Base-by-base conservation (phyloP, 192 early-diverging fungal species). In the Umbelopsis ramanniana region DNA sequence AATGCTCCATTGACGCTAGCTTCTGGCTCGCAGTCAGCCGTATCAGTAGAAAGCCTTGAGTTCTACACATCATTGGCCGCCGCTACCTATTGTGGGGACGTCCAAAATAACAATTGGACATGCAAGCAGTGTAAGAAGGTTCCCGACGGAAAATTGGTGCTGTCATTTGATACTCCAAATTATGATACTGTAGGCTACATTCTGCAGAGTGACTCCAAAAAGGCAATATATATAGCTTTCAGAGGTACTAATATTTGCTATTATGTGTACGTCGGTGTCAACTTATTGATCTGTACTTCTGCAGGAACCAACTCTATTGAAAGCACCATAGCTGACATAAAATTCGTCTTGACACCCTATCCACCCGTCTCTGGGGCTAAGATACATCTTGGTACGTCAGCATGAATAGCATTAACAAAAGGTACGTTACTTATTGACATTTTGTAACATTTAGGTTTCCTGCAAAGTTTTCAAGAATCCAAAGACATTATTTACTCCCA, bases 41-140 rank as follows among this genome's bases (percentile, higher is more conserved):
- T 53, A 43, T 43, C 11, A n/a, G 46, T 79, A 10, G 33, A 46
- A 6, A 38, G 3, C 7, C 46, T 75, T 6, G 33, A 74, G 23
- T 43, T 69, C 4, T 67, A 70, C 40, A 47, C 73, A 12, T 35
- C 33, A 2, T 29, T 79, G 48, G 50, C 77, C 11, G 70, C 73
- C 24, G 52, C n/a, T 43, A 60, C 77, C 19, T 79, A 79, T 26
- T 79, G 77, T 35, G 22, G n/a, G 2, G 69, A 68, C 14, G 52
- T 67, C 10, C 67, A 35, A 19, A 33, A 8, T 6, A 45, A 46
- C 19, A 23, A 4, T 1, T 72, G 73, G 70, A 35, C 11, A 23
- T 79, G 77, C 37, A 26, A 24, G 9, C 53, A 71, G 33, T 79
- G 74, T 24, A 47, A 37, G 9, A 26, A 23, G 15, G 71, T 73